phyloP scores from a whole-genome alignment of 2,329 filamentous ascomycete species.

The Pleoardoris graminearum region DNA sequence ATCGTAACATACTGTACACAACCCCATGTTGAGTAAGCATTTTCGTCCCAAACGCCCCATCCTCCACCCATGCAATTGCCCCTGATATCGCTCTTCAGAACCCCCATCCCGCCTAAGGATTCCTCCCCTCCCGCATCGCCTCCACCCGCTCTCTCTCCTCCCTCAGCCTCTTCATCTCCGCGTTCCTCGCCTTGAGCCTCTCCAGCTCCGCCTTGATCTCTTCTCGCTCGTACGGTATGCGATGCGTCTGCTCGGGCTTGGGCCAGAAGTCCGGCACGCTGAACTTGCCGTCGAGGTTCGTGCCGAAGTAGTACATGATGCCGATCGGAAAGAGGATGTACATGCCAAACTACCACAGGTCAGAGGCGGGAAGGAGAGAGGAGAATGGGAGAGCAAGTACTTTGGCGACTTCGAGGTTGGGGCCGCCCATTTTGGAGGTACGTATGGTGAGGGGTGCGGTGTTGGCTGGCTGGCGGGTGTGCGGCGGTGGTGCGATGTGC shows the following conservation, averaged over 20 bases:
- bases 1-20: constrained; percentile 31
- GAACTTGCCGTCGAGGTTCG: constrained; percentile 88
- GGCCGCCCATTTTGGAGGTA: constrained; percentile 66
- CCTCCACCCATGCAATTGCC: constrained; percentile 13
- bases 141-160: constrained; percentile 46
- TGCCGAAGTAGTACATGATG: constrained; percentile 99
- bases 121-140: constrained; percentile 26
- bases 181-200: constrained; percentile 61
- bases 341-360: constrained; percentile 81
- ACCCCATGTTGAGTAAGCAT: background rate
- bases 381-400: constrained; percentile 51
- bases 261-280: constrained; percentile 93
- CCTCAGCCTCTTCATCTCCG: constrained; percentile 54
- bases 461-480: background rate
- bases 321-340: constrained; percentile 99
- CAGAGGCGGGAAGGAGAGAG: constrained; percentile 9
- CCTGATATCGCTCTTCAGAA: background rate
- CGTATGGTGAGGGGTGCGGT: constrained; percentile 30
- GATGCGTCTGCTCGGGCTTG: constrained; percentile 74
- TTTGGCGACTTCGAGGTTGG: constrained; percentile 95
- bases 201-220: constrained; percentile 83
- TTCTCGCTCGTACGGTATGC: constrained; percentile 74
- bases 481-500: constrained; percentile 1
- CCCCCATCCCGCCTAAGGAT: too few species aligned
- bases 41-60: constrained; percentile 20